Percentiles rank a stretch among this genome's conserved stretches.
These are phyloP conservation scores for Aleurites moluccanus DNA, from an alignment of 441 rosid species.

Conservation along the genomic window DNA sequence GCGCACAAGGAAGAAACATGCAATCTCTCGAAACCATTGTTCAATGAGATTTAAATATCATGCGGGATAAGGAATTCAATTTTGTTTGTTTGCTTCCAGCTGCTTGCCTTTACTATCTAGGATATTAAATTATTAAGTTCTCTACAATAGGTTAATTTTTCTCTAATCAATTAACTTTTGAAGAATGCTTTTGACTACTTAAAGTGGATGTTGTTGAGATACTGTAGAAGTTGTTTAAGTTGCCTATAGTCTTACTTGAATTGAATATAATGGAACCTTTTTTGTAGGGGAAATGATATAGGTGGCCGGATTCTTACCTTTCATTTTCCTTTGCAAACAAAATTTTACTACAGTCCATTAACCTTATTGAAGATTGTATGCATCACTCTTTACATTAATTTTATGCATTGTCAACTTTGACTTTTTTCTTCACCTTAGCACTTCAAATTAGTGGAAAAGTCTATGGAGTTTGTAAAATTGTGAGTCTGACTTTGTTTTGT, in stretches of 20 bases:
- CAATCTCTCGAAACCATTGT: not conserved
- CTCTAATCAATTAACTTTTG: not conserved
- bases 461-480: not conserved
- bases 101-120: not conserved
- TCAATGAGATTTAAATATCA: not conserved
- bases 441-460: not conserved
- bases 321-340: not conserved
- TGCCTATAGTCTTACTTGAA: not conserved
- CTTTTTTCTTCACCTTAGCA: not conserved
- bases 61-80: not conserved
- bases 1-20: not conserved
- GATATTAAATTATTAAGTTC: not conserved
- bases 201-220: not conserved
- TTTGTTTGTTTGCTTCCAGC: not conserved
- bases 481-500: not conserved
- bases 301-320: not conserved
- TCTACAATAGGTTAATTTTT: not conserved
- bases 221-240: not conserved
- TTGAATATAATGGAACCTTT: not conserved
- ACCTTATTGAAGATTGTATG: not conserved
- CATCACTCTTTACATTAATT: not conserved
- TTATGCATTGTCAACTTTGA: not conserved
- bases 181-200: not conserved
- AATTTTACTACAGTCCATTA: not conserved
- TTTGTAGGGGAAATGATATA: not conserved